Percentiles rank a stretch among this genome's conserved stretches.
phyloP scores from a whole-genome alignment of 176 grass and related monocot genomes.

The Elymus sibiricus region DNA sequence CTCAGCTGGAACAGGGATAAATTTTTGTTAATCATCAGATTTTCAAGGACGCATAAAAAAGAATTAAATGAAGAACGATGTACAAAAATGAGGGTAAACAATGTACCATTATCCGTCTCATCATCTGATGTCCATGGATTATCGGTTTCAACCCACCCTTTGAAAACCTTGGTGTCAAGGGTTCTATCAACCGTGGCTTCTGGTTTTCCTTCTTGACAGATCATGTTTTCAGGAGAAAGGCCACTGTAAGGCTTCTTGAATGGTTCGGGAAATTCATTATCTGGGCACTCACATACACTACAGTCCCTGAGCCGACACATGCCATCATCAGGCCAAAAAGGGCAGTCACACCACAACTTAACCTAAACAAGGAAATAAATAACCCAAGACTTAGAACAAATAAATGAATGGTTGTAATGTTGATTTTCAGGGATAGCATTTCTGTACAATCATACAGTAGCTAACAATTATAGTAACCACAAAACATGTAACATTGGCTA shows the following conservation, averaged over 20 bases:
- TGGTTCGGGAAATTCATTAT: conserved; percentile 82
- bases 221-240: conserved; percentile 56
- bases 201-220: conserved; percentile 87
- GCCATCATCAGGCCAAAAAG: conserved; percentile 94
- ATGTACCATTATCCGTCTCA: conserved; percentile 86
- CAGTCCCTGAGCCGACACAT: conserved; percentile 94
- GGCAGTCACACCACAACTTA: conserved; percentile 97
- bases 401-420: background rate
- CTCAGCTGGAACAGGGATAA: conserved; percentile 53
- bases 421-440: background rate
- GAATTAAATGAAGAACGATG: background rate
- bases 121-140: conserved; percentile 99
- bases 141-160: conserved; percentile 84
- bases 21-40: conserved; percentile 8
- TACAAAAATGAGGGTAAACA: conserved; percentile 8
- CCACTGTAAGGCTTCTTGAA: conserved; percentile 69
- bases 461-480: background rate
- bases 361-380: conserved; percentile 41
- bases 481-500: background rate
- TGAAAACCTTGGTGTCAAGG: conserved; percentile 77
- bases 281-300: conserved; percentile 90
- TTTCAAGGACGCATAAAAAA: conserved; percentile 1
- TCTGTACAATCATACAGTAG: background rate
- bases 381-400: background rate
- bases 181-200: conserved; percentile 91